Conservation (phyloP, 192 early-diverging fungal genomes). For the Podochytrium sp. region DNA sequence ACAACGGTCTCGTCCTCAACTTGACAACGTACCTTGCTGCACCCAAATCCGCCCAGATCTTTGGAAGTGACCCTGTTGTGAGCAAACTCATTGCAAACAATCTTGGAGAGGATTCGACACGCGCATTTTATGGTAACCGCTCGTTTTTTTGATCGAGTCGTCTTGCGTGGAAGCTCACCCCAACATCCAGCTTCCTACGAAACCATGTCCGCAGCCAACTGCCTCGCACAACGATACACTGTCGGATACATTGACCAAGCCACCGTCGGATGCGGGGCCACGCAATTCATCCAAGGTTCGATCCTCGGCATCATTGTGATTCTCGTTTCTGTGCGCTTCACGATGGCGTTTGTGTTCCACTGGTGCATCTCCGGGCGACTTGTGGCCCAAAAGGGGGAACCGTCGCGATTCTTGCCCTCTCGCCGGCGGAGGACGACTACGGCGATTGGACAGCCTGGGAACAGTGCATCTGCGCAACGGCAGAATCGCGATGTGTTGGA, state of each 20-base stretch:
- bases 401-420: not conserved
- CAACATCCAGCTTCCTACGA: constrained; percentile 34
- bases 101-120: constrained; percentile 44
- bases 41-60: not conserved
- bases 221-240: constrained; percentile 37
- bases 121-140: constrained; percentile 16
- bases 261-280: constrained; percentile 35
- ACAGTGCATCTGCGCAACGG: too few relatives aligned
- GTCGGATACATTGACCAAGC: constrained; percentile 38
- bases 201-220: constrained; percentile 31
- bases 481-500: not conserved
- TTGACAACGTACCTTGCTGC: constrained; percentile 36
- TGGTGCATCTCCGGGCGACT: constrained; percentile 44
- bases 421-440: not conserved
- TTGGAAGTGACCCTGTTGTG: constrained; percentile 12
- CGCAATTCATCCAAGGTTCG: constrained; percentile 35
- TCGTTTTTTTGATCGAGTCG: not conserved
- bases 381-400: not conserved
- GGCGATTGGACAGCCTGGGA: not conserved
- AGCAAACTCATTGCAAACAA: constrained; percentile 7
- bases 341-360: constrained; percentile 52
- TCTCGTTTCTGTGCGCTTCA: constrained; percentile 47
- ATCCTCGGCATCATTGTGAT: constrained; percentile 35
- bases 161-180: not conserved
- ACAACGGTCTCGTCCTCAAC: constrained; percentile 52